phyloP scores from a whole-genome alignment of 2,329 filamentous ascomycete genomes.

The Ascochyta pisi region DNA sequence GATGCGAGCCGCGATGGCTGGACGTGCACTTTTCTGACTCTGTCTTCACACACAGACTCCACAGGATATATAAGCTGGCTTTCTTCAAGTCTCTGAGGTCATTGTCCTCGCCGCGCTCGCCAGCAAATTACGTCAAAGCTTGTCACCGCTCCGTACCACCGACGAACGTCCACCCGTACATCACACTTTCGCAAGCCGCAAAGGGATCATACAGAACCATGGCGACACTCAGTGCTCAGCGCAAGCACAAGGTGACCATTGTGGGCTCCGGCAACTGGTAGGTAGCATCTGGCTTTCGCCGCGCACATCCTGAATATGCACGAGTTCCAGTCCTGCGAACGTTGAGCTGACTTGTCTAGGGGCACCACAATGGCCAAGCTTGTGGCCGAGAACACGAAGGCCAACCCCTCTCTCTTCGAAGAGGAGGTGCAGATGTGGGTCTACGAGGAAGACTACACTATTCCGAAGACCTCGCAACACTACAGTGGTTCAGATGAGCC shows the following conservation, averaged over 20 bases:
- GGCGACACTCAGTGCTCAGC: slow-evolving; percentile 60
- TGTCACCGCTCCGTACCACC: slow-evolving; percentile 22
- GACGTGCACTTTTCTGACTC: slow-evolving; percentile 16
- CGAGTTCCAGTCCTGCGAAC: neutral
- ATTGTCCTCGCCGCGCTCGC: slow-evolving; percentile 20
- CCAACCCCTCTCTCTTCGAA: slow-evolving; percentile 82
- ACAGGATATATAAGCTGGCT: slow-evolving; percentile 36
- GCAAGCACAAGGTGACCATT: slow-evolving; percentile 91
- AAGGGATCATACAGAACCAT: slow-evolving; percentile 43
- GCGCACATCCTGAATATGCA: neutral
- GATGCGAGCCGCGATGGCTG: slow-evolving; percentile 33
- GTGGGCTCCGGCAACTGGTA: slow-evolving; percentile 98
- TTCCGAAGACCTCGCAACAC: slow-evolving; percentile 74
- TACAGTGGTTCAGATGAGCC: slow-evolving; percentile 70
- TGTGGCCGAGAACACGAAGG: slow-evolving; percentile 86
- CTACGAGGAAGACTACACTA: slow-evolving; percentile 85
- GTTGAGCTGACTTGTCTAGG: slow-evolving; percentile 59
- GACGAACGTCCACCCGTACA: slow-evolving; percentile 14
- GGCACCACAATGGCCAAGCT: slow-evolving; percentile 98
- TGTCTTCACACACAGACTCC: slow-evolving; percentile 15
- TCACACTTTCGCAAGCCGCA: slow-evolving; percentile 5
- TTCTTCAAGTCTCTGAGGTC: slow-evolving; percentile 22
- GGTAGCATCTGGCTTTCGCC: slow-evolving; percentile 26
- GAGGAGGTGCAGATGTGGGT: slow-evolving; percentile 98
- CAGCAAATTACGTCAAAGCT: slow-evolving; percentile 28